Evolutionary conservation across 169 alveolate species (phyloP).

Genomic region (Cryptosporidium baileyi): DNA sequence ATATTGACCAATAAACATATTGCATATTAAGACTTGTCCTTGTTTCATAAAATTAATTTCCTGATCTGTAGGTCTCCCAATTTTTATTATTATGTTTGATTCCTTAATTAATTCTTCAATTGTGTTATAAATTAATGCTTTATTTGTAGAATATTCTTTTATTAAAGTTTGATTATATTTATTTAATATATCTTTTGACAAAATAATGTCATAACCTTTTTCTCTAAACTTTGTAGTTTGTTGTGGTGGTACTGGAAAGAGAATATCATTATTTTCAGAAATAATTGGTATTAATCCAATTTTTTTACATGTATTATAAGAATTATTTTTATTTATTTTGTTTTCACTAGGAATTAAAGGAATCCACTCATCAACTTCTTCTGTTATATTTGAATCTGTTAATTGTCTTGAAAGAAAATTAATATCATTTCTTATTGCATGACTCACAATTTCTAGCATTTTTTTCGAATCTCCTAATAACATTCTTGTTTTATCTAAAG

Average conservation of each 20-base stretch:
- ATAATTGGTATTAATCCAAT: conserved; percentile 38
- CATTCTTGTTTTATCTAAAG: conserved; percentile 73
- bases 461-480: conserved; percentile 71
- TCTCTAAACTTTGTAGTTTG: conserved; percentile 10
- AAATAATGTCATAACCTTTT: conserved; percentile 14
- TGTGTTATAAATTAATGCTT: conserved; percentile 76
- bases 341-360: background rate
- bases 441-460: conserved; percentile 20
- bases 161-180: background rate
- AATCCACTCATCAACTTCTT: conserved; percentile 28
- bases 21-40: conserved; percentile 80
- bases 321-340: background rate
- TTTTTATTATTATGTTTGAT: conserved; percentile 79
- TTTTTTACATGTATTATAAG: background rate
- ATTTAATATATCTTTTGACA: conserved; percentile 7
- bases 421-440: background rate
- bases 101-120: conserved; percentile 73
- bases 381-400: conserved; percentile 15
- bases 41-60: conserved; percentile 75
- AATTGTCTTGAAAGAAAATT: conserved; percentile 6
- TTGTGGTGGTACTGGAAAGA: conserved; percentile 54
- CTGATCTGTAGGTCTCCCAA: conserved; percentile 78
- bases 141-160: conserved; percentile 7
- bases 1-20: conserved; percentile 76
- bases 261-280: background rate